These are phyloP conservation scores for Suhomyces sp. DNA, from an alignment of 805 yeast genomes.

Conservation along the genomic window DNA sequence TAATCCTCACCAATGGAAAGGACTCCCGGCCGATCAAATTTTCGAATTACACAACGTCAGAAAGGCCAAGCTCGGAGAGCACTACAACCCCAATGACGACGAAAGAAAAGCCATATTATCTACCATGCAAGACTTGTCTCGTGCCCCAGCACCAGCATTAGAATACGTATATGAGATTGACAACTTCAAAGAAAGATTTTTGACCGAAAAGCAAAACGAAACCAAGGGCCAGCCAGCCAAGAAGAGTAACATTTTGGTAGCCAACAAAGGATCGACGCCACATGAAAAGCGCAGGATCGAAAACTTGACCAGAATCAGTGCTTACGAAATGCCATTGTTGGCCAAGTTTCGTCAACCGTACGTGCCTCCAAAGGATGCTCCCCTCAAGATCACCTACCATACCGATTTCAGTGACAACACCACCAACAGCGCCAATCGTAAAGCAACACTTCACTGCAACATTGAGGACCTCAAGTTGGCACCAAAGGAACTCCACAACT, in stretches of 20 bases:
- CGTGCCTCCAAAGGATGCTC: conserved; percentile 39
- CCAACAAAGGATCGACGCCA: conserved; percentile 34
- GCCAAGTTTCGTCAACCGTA: conserved; percentile 73
- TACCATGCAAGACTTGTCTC: conserved; percentile 31
- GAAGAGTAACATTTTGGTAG: conserved; percentile 34
- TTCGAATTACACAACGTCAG: conserved; percentile 60
- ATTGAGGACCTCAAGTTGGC: conserved; percentile 53
- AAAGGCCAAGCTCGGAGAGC: conserved; percentile 50
- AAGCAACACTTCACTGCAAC: conserved; percentile 59
- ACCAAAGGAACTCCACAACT: conserved; percentile 61
- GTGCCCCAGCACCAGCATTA: conserved; percentile 29
- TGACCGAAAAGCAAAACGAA: conserved; percentile 39
- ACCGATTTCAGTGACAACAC: conserved; percentile 71
- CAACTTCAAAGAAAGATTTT: conserved; percentile 39
- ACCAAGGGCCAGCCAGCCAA: conserved; percentile 39
- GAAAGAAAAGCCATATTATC: conserved; percentile 58
- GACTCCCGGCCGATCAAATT: conserved; percentile 61
- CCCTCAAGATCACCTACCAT: conserved; percentile 62
- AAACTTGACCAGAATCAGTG: conserved; percentile 76
- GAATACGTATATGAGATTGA: conserved; percentile 42
- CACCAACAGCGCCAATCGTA: conserved; percentile 60
- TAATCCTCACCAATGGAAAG: conserved; percentile 70
- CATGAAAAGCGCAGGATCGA: conserved; percentile 67
- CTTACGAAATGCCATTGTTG: conserved; percentile 87
- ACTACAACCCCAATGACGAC: conserved; percentile 60